phyloP scores from a whole-genome alignment of 805 yeast species.

The Citeromyces matritensis region DNA sequence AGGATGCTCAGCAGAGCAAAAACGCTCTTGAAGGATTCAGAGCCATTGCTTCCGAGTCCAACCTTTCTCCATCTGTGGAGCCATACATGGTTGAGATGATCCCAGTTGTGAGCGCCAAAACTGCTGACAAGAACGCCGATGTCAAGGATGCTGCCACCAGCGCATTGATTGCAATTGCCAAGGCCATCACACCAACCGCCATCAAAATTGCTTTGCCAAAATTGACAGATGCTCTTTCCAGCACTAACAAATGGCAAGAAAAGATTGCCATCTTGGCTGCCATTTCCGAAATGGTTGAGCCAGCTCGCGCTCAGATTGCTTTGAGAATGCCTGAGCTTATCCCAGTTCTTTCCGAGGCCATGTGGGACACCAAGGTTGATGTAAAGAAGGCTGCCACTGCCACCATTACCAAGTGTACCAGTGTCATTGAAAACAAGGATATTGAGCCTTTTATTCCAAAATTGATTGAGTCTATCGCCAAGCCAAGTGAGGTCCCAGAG shows the following conservation, averaged over 20 bases:
- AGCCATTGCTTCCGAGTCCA: slow-evolving; percentile 72
- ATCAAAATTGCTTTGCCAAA: slow-evolving; percentile 83
- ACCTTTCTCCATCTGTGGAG: slow-evolving; percentile 85
- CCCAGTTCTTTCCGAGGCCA: slow-evolving; percentile 96
- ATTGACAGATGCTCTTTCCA: slow-evolving; percentile 49
- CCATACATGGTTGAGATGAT: slow-evolving; percentile 81
- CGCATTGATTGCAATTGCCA: slow-evolving; percentile 67
- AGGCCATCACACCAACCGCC: slow-evolving; percentile 82
- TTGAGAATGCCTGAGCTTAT: slow-evolving; percentile 99
- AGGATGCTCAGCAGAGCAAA: slow-evolving; percentile 33
- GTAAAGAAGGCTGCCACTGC: slow-evolving; percentile 94
- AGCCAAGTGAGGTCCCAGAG: slow-evolving; percentile 96
- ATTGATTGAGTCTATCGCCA: slow-evolving; percentile 91
- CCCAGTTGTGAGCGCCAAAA: slow-evolving; percentile 52
- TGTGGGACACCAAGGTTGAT: slow-evolving; percentile 99
- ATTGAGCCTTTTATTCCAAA: slow-evolving; percentile 98
- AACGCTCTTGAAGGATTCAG: slow-evolving; percentile 75
- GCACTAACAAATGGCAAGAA: slow-evolving; percentile 94
- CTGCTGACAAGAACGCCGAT: slow-evolving; percentile 85
- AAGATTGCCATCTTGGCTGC: slow-evolving; percentile 84
- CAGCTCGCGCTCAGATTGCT: slow-evolving; percentile 92
- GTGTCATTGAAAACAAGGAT: slow-evolving; percentile 98
- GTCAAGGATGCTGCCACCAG: slow-evolving; percentile 58
- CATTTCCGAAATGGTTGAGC: slow-evolving; percentile 76
- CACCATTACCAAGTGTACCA: slow-evolving; percentile 92